These are phyloP conservation scores for Sporobolus alterniflorus DNA, from an alignment of 202 grass and related monocot genomes.

Conservation along the genomic window DNA sequence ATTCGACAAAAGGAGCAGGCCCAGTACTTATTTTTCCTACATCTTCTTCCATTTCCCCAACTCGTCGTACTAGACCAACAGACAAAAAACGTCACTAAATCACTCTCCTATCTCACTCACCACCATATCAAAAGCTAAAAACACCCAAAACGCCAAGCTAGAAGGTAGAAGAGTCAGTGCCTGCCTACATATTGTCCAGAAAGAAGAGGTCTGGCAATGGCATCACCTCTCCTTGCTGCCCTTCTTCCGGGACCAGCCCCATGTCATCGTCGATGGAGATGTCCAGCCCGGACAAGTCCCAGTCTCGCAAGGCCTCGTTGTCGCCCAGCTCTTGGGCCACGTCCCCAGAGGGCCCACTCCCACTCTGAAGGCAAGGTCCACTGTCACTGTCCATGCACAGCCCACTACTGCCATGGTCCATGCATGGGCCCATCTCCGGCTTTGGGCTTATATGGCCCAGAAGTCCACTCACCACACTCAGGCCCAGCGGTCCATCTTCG, in stretches of 20 bases:
- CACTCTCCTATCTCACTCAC: neutral
- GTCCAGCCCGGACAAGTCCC: slow-evolving; percentile 41
- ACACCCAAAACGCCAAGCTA: neutral
- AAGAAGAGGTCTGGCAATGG: slow-evolving; percentile 33
- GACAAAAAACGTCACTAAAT: slow-evolving; percentile 12
- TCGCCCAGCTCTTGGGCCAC: neutral
- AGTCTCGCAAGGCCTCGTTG: slow-evolving; percentile 22
- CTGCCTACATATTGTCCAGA: slow-evolving; percentile 33
- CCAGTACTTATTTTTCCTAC: slow-evolving; percentile 34
- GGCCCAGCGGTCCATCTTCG: slow-evolving; percentile 8
- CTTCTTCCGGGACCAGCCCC: slow-evolving; percentile 19
- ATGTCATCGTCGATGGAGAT: slow-evolving; percentile 13
- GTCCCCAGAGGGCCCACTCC: neutral
- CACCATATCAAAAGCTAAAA: slow-evolving; percentile 5
- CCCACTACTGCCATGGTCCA: neutral
- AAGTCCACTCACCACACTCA: slow-evolving; percentile 28
- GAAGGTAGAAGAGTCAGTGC: no score
- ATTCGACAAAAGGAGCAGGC: neutral
- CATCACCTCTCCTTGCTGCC: neutral
- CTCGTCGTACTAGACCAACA: neutral
- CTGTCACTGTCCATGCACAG: neutral
- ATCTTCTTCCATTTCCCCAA: neutral
- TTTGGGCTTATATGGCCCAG: neutral
- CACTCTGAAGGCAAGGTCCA: neutral
- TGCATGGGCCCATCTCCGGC: neutral